Base-by-base conservation (phyloP, 345 rosid species). In the Hirschfeldia incana region DNA sequence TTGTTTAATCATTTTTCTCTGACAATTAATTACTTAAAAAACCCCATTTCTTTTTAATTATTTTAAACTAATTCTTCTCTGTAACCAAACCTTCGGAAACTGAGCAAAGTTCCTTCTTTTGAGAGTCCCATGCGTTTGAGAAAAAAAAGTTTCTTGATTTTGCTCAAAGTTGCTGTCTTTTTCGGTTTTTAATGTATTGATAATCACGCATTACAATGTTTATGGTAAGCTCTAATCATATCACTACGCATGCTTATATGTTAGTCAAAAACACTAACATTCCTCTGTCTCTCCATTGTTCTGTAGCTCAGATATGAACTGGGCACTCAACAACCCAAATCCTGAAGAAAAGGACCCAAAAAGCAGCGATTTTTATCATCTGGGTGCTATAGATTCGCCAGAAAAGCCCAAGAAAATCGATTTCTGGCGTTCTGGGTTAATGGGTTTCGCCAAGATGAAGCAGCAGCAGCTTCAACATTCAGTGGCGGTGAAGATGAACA, bases 71-170 rank as follows among this genome's bases (percentile, higher is more conserved):
- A 51, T 51, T 53, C 39, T 60, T 73, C 74, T 74, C 49, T 79
- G 70, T 13, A 16, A 61, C 0, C 0, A 70, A 16, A 75, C 73
- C 83, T 82, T 91, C 69, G 97, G 90, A 88, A 77, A 86, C 84
- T 83, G 97, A 81, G 93, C 85, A 83, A 72, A 70, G 85, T 88
- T 88, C 60, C 89, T 82, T 83, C 96, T 92, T 91, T 91, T 86
- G 85, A 90, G 96, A 88, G 65, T 13, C 57, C 84, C 91, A 87
- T 88, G 91, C 91, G 78, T 76, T 42, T 21, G 21, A 21, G 76
- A 84, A 73, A 62, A 62, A 76, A 37, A 27, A 26, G 13, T 27
- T 30, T 77, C 61, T 68, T 74, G 61, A 73, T 28, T 73, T 74
- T 51, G 70, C 67, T 5, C 12, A 44, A 44, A 79, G 62, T 59